These are phyloP conservation scores for Jacaranda copaia DNA, from an alignment of 257 asterid species.

Conservation along the genomic window DNA sequence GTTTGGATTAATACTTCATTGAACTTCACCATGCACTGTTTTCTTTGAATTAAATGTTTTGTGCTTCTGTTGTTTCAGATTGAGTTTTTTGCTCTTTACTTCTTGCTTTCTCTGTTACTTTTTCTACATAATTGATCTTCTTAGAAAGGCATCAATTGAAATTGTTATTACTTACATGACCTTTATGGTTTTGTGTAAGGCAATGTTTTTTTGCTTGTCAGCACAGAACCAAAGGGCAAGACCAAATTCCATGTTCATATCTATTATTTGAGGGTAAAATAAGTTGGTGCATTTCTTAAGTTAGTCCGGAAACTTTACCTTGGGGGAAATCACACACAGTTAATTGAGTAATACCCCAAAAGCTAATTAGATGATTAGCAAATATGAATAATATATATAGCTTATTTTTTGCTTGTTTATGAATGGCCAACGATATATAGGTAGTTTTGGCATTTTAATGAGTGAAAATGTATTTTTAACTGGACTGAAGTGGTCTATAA, in stretches of 20 bases:
- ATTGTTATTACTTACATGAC: slow-evolving; percentile 1
- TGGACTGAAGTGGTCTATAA: slow-evolving; percentile 15
- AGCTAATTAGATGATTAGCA: neutral
- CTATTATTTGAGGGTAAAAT: neutral
- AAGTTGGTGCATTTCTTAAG: neutral
- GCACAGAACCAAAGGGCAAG: slow-evolving; percentile 15
- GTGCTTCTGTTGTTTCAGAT: slow-evolving; percentile 6
- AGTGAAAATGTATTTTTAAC: neutral
- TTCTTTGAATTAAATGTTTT: neutral
- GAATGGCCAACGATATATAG: neutral
- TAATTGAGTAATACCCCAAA: slow-evolving; percentile 2
- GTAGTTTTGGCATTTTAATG: slow-evolving; percentile 9
- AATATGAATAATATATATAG: neutral
- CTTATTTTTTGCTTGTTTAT: neutral
- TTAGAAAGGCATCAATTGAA: neutral
- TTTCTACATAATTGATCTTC: neutral
- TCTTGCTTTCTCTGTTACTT: slow-evolving; percentile 2
- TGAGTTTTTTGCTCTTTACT: slow-evolving; percentile 24
- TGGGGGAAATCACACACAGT: neutral
- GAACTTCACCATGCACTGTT: slow-evolving; percentile 19
- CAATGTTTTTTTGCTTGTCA: slow-evolving; percentile 2
- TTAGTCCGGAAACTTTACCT: neutral
- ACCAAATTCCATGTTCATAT: slow-evolving; percentile 9
- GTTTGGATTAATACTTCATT: slow-evolving; percentile 25
- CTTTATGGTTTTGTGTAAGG: slow-evolving; percentile 24